Conservation (phyloP, 106 monocot genomes). For the Dendrobium officinale region DNA sequence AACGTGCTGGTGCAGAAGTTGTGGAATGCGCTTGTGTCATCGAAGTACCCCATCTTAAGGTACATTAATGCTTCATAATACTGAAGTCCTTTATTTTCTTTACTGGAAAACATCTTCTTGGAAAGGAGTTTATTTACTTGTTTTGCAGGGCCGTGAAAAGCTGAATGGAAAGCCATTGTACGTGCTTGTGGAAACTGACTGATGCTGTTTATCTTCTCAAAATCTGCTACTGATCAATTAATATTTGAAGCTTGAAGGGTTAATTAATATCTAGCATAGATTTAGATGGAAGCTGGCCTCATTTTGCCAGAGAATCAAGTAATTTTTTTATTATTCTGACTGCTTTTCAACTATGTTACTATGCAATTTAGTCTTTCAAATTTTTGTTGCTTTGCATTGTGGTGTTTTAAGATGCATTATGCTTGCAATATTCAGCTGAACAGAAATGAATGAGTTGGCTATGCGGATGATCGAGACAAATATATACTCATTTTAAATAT, state of each 20-base stretch:
- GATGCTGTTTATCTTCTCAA: not conserved
- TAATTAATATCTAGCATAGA: not conserved
- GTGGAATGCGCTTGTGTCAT: slow-evolving; percentile 27
- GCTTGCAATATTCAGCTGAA: too few species aligned
- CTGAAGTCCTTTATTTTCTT: not conserved
- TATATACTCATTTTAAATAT: too few species aligned
- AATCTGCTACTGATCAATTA: not conserved
- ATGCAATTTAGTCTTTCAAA: not conserved
- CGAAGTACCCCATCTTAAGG: slow-evolving; percentile 27
- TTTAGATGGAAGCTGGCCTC: not conserved
- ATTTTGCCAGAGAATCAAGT: not conserved
- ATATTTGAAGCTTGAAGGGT: slow-evolving; percentile 4
- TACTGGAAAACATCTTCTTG: not conserved
- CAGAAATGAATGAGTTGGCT: too few species aligned
- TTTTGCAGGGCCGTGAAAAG: slow-evolving; percentile 2
- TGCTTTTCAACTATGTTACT: not conserved
- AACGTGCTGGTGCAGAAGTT: slow-evolving; percentile 23
- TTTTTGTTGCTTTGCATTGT: too few species aligned
- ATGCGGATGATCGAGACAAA: too few species aligned
- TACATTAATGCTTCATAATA: not conserved
- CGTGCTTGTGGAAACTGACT: slow-evolving; percentile 7
- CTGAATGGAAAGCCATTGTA: slow-evolving; percentile 7
- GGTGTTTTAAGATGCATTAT: too few species aligned
- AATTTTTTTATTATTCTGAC: not conserved
- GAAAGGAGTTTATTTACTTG: not conserved